These are phyloP conservation scores for Chlorella sp. DNA, from an alignment of 139 green algal genomes.

Conservation along the genomic window DNA sequence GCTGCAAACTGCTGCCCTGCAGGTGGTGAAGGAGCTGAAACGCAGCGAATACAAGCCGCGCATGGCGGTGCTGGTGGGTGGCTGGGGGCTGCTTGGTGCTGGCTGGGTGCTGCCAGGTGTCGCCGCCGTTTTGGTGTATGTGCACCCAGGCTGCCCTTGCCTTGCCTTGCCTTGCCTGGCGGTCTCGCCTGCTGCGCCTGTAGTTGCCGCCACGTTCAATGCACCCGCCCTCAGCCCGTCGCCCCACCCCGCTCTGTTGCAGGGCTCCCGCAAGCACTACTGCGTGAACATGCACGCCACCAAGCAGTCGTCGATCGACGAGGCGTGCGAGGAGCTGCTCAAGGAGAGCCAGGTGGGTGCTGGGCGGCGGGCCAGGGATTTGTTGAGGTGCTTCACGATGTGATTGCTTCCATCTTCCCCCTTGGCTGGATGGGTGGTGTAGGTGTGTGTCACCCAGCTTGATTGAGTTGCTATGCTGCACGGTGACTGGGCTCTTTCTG, in stretches of 20 bases:
- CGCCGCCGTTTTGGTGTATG: no score
- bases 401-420: no score
- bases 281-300: conserved; percentile 80
- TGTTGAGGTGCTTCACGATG: no score
- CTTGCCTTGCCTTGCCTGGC: no score
- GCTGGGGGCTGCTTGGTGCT: neutral
- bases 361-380: neutral
- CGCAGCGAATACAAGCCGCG: conserved; percentile 74
- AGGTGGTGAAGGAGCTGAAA: conserved; percentile 94
- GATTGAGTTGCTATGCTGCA: neutral
- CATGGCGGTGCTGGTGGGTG: conserved; percentile 86
- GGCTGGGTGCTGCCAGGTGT: no score
- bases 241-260: neutral
- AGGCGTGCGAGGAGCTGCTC: conserved; percentile 81
- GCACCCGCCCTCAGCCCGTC: neutral
- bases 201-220: neutral
- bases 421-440: no score
- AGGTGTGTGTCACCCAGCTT: no score
- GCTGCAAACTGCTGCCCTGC: neutral
- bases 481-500: neutral
- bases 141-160: no score
- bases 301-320: conserved; percentile 61
- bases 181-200: no score
- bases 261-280: conserved; percentile 86
- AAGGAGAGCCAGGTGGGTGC: conserved; percentile 45